Evolutionary conservation across 768 basidiomycete genomes (phyloP), one percentile per base, ranked within the genome.

Genomic region (Tylopilus sp.): DNA sequence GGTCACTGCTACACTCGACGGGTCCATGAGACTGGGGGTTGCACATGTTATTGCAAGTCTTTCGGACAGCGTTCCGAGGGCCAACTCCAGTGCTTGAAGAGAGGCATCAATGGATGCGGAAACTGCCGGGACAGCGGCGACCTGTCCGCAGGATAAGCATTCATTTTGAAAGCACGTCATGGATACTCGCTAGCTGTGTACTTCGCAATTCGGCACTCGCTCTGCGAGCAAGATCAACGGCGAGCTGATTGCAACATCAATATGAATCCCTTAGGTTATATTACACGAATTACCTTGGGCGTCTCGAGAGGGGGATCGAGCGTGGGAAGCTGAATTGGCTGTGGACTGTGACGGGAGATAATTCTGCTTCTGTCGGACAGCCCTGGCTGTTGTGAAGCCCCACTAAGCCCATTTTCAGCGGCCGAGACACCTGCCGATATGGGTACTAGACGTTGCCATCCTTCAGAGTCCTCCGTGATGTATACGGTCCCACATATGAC

Each of bases 401-500:
- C 45, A 49, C 31, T 22, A 18, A 26, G 31, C 21, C 46, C 41
- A n/a, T 46, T 44, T 35, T 57, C 56, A 33, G 43, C 17, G 25
- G 44, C 21, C 11, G 49, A 49, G 12, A 33, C 30, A 35, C 45
- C 45, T 12, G 61, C 49, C 11, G 58, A 53, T 25, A 60, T 57
- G 43, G 72, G 65, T 40, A 79, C 62, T 30, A 82, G 68, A 18
- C 57, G 71, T 56, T 78, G 77, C 56, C 73, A 66, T 30, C 80
- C 84, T 54, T 75, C 68, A 55, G 71, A 69, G 62, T 82, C 81
- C 60, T 83, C 79, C 13, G 76, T 74, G 25, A 78, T 54, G 68
- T 87, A 91, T 18, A 80, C 69, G n/a, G 71, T 74, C 35, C 77
- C 77, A 65, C 89, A 91, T 51, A 88, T 75, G 23, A 91, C 88